Conservation (phyloP, 139 green algal species). For the Axilococcus clingmanii region DNA sequence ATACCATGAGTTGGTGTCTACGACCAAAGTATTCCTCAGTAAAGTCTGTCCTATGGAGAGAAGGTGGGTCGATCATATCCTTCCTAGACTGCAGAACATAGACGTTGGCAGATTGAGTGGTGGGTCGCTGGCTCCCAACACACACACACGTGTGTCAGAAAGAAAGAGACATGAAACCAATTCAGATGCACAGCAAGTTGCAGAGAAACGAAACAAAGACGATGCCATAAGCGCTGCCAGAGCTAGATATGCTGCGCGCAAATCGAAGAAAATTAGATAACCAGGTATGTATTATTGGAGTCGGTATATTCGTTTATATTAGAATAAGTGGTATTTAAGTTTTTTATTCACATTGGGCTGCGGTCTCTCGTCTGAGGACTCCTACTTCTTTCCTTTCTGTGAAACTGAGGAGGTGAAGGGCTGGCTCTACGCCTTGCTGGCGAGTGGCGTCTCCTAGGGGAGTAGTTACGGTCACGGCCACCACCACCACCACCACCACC, state of each 20-base stretch:
- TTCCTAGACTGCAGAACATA: slow-evolving; percentile 52
- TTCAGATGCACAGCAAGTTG: background rate
- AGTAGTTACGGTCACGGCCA: background rate
- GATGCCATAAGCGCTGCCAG: slow-evolving; percentile 52
- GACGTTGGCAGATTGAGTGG: slow-evolving; percentile 66
- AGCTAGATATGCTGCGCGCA: slow-evolving; percentile 48
- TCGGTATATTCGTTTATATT: too few relatives aligned
- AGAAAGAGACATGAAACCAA: background rate
- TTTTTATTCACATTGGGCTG: too few relatives aligned
- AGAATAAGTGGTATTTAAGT: too few relatives aligned
- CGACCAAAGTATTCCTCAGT: slow-evolving; percentile 58
- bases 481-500: slow-evolving; percentile 11
- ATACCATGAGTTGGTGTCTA: slow-evolving; percentile 85
- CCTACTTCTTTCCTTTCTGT: too few relatives aligned
- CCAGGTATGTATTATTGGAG: too few relatives aligned
- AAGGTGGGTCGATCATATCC: slow-evolving; percentile 57
- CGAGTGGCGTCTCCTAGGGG: too few relatives aligned
- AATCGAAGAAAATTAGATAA: too few relatives aligned
- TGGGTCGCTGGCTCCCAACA: too few relatives aligned
- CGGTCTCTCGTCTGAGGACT: too few relatives aligned
- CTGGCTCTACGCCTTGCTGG: too few relatives aligned
- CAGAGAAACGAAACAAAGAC: slow-evolving; percentile 35
- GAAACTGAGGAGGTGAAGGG: too few relatives aligned
- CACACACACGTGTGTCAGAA: too few relatives aligned
- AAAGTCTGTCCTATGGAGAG: slow-evolving; percentile 67